Conservation (phyloP, 2,329 filamentous ascomycete species). For the Sarocladium kiliense region DNA sequence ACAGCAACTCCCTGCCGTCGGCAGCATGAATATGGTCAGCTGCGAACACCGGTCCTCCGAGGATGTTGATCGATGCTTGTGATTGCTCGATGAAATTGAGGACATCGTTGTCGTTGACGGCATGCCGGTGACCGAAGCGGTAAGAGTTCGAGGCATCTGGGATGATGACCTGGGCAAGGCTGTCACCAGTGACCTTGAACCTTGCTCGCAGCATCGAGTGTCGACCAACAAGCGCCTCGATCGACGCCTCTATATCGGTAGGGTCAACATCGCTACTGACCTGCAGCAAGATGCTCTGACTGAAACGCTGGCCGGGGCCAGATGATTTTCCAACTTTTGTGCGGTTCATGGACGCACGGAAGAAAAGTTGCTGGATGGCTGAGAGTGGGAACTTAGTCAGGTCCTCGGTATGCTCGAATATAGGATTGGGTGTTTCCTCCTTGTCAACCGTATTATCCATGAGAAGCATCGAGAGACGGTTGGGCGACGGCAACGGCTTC, state of each 20-base stretch:
- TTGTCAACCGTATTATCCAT: neutral
- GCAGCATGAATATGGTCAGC: conserved; percentile 41
- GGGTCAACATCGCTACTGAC: conserved; percentile 34
- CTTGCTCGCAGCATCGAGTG: conserved; percentile 48
- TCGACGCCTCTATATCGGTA: conserved; percentile 40
- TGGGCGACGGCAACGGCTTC: conserved; percentile 1
- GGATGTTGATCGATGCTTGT: conserved; percentile 41
- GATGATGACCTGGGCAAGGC: conserved; percentile 42
- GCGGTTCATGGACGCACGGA: conserved; percentile 39
- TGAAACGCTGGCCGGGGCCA: conserved; percentile 40
- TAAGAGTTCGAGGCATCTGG: conserved; percentile 36
- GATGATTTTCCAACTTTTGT: conserved; percentile 23
- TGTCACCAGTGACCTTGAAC: conserved; percentile 31
- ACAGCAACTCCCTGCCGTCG: conserved; percentile 41
- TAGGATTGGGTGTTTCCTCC: conserved; percentile 20
- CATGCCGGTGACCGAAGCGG: conserved; percentile 33
- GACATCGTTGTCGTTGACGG: conserved; percentile 36
- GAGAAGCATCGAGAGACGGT: conserved; percentile 3
- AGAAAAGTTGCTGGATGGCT: conserved; percentile 50
- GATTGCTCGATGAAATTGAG: conserved; percentile 33
- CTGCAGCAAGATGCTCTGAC: conserved; percentile 43
- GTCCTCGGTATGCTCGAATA: conserved; percentile 21
- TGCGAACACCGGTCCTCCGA: conserved; percentile 44
- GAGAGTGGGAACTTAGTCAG: conserved; percentile 39
- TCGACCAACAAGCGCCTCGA: conserved; percentile 43